Percentiles rank a stretch among this genome's conserved stretches.
Conservation (phyloP, 2,329 filamentous ascomycete genomes). For the Cercospora zeina region DNA sequence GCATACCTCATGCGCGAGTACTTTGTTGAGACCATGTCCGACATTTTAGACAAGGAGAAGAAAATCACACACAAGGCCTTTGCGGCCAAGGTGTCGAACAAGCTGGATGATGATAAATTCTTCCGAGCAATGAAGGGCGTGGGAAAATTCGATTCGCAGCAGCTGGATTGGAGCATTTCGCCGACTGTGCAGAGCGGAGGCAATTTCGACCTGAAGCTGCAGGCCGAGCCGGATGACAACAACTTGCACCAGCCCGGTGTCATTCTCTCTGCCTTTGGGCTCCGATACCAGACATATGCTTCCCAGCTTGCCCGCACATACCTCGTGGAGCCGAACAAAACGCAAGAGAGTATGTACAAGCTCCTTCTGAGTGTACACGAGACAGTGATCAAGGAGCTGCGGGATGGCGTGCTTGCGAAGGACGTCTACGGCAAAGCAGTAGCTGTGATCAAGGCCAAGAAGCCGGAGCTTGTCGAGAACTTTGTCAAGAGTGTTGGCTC, state of each 20-base stretch:
- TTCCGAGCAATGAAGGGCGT: constrained; percentile 86
- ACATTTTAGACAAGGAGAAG: constrained; percentile 92
- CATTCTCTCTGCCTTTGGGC: constrained; percentile 86
- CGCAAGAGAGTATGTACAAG: constrained; percentile 92
- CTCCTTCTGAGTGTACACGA: constrained; percentile 82
- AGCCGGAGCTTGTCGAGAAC: constrained; percentile 91
- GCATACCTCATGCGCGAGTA: constrained; percentile 94
- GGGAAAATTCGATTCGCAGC: constrained; percentile 78
- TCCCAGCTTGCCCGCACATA: constrained; percentile 92
- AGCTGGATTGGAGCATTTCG: constrained; percentile 93
- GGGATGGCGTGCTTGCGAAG: constrained; percentile 81
- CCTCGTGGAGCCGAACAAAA: constrained; percentile 93
- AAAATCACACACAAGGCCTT: constrained; percentile 89
- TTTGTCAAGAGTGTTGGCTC: constrained; percentile 91
- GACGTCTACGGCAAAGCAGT: constrained; percentile 91
- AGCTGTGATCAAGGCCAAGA: constrained; percentile 77
- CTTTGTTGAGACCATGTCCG: constrained; percentile 97
- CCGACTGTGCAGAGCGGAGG: constrained; percentile 87
- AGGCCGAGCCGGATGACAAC: constrained; percentile 73
- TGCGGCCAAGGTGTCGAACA: constrained; percentile 82
- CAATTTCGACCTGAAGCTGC: constrained; percentile 86
- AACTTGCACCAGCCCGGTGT: constrained; percentile 79
- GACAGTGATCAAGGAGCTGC: constrained; percentile 83
- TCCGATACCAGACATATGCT: constrained; percentile 94
- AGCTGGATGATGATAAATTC: constrained; percentile 91